phyloP scores from a whole-genome alignment of 2,329 filamentous ascomycete species.

The Ambrosiella cleistominuta region DNA sequence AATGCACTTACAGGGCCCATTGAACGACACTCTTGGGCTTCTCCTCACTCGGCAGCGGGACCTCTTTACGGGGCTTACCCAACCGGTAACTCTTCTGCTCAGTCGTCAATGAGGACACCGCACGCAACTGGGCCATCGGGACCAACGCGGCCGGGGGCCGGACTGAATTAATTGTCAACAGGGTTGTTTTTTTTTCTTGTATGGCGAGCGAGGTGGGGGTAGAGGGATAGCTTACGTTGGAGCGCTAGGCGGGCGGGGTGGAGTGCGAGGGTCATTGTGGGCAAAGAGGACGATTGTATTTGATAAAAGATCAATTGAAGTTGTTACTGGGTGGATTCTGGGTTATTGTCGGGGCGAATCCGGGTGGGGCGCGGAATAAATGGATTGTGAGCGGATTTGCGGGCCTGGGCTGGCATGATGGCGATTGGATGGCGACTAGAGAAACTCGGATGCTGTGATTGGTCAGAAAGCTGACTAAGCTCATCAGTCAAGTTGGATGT shows the following conservation, averaged over 20 bases:
- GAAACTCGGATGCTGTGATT: background rate
- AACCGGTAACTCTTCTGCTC: constrained; percentile 29
- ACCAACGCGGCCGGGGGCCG: constrained; percentile 47
- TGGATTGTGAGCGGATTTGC: background rate
- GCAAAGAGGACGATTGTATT: too few species aligned
- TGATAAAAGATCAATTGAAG: too few species aligned
- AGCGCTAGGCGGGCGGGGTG: background rate
- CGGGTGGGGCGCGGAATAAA: background rate
- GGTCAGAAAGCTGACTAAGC: background rate
- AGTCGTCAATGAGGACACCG: constrained; percentile 39
- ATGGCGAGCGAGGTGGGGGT: background rate
- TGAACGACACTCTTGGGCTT: constrained; percentile 63
- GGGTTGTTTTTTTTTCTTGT: background rate
- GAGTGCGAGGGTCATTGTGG: background rate
- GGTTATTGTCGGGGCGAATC: too few species aligned
- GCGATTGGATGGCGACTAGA: background rate
- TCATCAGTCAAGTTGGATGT: background rate
- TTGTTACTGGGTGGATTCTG: too few species aligned
- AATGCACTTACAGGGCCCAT: constrained; percentile 59
- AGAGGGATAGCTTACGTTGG: background rate
- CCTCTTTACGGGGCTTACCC: constrained; percentile 39
- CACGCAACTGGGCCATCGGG: constrained; percentile 46
- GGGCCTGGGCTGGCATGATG: background rate
- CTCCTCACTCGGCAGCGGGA: constrained; percentile 62
- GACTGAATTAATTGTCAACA: constrained; percentile 26